phyloP scores from a whole-genome alignment of 129 eudicot genomes.

The Lonicera japonica region DNA sequence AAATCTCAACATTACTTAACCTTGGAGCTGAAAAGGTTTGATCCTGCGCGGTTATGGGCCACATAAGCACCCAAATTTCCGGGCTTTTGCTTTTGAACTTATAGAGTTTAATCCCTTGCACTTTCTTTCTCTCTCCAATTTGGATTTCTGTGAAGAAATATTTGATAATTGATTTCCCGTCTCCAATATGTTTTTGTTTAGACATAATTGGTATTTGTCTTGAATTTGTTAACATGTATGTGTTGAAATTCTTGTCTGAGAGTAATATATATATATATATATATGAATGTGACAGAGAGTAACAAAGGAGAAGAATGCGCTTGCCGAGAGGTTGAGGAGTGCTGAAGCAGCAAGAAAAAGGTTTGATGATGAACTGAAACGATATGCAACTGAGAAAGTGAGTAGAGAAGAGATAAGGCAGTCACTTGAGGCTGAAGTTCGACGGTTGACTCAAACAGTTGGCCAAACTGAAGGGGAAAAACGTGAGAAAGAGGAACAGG shows the following conservation, averaged over 20 bases:
- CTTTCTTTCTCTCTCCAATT: too few species aligned
- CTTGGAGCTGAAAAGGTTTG: too few species aligned
- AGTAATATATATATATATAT: too few species aligned
- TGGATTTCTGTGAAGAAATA: too few species aligned
- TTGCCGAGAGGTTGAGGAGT: constrained; percentile 80
- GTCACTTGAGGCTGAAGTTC: constrained; percentile 93
- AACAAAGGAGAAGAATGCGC: constrained; percentile 91
- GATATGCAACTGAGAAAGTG: constrained; percentile 87
- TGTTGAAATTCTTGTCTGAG: neutral
- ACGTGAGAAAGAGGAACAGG: constrained; percentile 92
- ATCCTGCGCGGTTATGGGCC: too few species aligned
- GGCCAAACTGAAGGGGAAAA: constrained; percentile 96
- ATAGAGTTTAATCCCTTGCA: too few species aligned
- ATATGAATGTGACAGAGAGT: constrained; percentile 52
- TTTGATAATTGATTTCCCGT: neutral
- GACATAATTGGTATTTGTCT: too few species aligned
- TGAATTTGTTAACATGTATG: too few species aligned
- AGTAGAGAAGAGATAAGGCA: constrained; percentile 76
- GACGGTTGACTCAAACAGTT: constrained; percentile 81
- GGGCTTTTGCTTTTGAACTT: too few species aligned
- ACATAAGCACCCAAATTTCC: too few species aligned
- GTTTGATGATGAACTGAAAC: constrained; percentile 92
- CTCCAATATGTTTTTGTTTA: too few species aligned
- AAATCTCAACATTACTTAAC: too few species aligned
- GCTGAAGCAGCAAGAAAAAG: constrained; percentile 87